phyloP scores from a whole-genome alignment of 768 basidiomycete genomes.

The Lactifluus volemus region DNA sequence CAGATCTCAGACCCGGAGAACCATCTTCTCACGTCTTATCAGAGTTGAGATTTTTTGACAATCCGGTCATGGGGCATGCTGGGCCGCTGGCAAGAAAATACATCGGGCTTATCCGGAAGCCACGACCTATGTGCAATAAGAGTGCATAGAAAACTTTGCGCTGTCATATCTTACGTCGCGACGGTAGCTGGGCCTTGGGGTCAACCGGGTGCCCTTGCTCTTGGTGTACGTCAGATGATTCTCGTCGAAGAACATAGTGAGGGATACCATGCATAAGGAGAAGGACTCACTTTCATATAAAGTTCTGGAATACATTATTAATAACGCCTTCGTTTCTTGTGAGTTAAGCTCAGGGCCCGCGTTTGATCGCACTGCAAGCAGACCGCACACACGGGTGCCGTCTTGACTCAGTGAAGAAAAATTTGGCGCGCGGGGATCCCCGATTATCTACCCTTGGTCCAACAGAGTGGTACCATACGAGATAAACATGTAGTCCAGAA shows the following conservation, averaged over 20 bases:
- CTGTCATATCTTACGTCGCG: not conserved
- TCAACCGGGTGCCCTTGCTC: not conserved
- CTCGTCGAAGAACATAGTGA: not conserved
- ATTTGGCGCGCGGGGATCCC: not conserved
- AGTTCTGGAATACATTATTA: too few species aligned
- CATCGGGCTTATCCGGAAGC: not conserved
- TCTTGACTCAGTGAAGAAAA: not conserved
- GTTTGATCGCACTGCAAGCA: not conserved
- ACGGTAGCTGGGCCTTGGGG: not conserved
- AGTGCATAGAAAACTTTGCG: not conserved
- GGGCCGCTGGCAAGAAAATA: not conserved
- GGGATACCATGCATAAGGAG: not conserved
- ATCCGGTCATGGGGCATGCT: not conserved
- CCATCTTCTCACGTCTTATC: not conserved
- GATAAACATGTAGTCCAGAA: not conserved
- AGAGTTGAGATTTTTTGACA: not conserved
- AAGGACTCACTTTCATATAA: not conserved
- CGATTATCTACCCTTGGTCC: not conserved
- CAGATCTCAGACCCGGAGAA: not conserved
- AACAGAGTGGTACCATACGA: not conserved
- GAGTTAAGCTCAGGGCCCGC: not conserved
- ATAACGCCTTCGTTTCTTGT: not conserved
- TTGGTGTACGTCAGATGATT: not conserved
- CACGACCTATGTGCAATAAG: not conserved
- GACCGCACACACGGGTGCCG: not conserved